Evolutionary conservation across 441 rosid genomes (phyloP), one percentile per base, ranked within the genome.

Genomic region (Rhodomyrtus psidioides): DNA sequence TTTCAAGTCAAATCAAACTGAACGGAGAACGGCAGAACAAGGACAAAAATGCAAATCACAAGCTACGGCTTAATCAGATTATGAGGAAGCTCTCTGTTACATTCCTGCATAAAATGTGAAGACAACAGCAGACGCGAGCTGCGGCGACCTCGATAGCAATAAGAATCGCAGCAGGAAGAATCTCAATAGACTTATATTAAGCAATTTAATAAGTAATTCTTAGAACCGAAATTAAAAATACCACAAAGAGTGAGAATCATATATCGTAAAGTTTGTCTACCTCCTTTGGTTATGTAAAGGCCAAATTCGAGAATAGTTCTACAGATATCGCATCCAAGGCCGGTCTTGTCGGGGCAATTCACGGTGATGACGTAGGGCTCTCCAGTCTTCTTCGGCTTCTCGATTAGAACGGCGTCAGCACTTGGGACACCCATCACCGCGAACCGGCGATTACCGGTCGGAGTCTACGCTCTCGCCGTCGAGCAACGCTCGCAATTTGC

Each of bases 321-420:
- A 88, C 94, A 92, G 75, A 96, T 88, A 91, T 95, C 98, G 88
- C 96, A 95, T 30, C 93, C 95, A 8, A 96, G 94, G 54, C 98
- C 96, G 57, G 95, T 88, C 86, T 90, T 91, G 83, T 94, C 96
- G 0, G 98, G 96, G 87, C 98, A 96, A 89, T 96, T 96, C 34
- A 94, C 97, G 44, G 98, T 94, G 59, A 96, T 87, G 57, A 95
- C 93, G 90, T 88, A 91, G 23, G 98, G 92, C 4, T 96, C 98
- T 28, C 94, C 96, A 0, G 90, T 87, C 59, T 90, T 92, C 87
- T 91, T 92, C 58, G 94, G 95, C 87, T 90, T 91, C 90, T 94
- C 87, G 86, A 96, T 93, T 84, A 91, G 51, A 42, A 96, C 95
- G 56, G 87, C 87, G 88, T 96, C 97, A 88, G 91, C 93, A 88